Percentiles rank a stretch among this genome's conserved stretches.
Evolutionary conservation across 2,329 filamentous ascomycete genomes (phyloP).

Genomic region (Aureobasidium zeae): DNA sequence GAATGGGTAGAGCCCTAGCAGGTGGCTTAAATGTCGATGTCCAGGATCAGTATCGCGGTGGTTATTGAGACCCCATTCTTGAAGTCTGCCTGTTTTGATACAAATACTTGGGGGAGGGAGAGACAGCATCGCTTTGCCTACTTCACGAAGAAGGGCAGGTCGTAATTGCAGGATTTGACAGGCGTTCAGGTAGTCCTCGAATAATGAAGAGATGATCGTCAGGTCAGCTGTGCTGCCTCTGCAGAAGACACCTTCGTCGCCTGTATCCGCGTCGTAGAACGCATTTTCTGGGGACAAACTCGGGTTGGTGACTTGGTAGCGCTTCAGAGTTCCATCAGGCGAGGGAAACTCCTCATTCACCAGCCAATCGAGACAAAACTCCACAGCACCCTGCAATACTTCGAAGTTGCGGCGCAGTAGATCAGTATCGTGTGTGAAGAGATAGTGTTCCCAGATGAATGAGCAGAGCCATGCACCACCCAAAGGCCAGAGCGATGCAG

Average conservation of each 20-base stretch:
- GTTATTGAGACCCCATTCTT: slow-evolving; percentile 2
- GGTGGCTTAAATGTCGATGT: neutral
- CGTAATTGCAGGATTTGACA: neutral
- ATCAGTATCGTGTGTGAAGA: neutral
- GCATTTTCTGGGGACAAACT: neutral
- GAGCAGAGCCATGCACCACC: slow-evolving; percentile 25
- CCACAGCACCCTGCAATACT: slow-evolving; percentile 1
- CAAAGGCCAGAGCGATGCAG: slow-evolving; percentile 24
- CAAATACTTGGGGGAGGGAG: neutral
- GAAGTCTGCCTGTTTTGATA: neutral
- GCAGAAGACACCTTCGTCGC: neutral
- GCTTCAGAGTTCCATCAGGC: neutral
- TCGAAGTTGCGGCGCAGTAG: neutral
- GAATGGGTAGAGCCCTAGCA: neutral
- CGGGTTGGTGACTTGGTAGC: neutral
- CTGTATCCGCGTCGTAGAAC: neutral
- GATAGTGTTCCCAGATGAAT: slow-evolving; percentile 13
- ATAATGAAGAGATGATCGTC: neutral
- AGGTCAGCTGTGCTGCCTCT: slow-evolving; percentile 2
- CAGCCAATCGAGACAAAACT: slow-evolving; percentile 3
- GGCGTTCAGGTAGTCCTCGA: neutral
- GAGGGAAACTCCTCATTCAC: neutral
- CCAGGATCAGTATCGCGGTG: neutral
- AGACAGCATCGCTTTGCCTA: neutral
- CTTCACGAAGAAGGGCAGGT: neutral